These are phyloP conservation scores for Wickerhamomyces rabaulensis DNA, from an alignment of 805 yeast genomes.

Conservation along the genomic window DNA sequence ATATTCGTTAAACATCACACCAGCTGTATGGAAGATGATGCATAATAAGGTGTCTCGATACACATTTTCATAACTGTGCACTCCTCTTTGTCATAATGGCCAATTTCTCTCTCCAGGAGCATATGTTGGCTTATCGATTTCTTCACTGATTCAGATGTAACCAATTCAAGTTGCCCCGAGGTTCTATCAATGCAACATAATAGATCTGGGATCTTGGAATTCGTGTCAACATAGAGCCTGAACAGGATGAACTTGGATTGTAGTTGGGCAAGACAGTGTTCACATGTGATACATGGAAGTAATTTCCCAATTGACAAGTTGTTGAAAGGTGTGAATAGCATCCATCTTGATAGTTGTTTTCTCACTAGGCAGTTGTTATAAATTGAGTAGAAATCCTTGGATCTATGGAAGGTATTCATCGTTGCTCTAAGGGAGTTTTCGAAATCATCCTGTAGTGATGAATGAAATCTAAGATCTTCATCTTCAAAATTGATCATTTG, in stretches of 20 bases:
- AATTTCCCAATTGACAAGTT: constrained; percentile 3
- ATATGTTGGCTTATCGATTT: constrained; percentile 1
- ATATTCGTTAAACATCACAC: not conserved
- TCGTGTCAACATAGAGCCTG: constrained; percentile 8
- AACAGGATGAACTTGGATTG: constrained; percentile 13
- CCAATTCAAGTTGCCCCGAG: constrained; percentile 12
- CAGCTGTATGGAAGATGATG: not conserved
- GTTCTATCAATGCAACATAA: constrained; percentile 14
- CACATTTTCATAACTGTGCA: constrained; percentile 1
- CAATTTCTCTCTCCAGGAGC: constrained; percentile 7
- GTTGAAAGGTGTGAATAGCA: constrained; percentile 15
- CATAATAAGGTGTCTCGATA: not conserved
- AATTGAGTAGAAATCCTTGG: constrained; percentile 4
- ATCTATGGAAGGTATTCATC: not conserved
- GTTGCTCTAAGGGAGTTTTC: not conserved
- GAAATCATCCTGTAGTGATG: constrained; percentile 1
- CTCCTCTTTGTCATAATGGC: constrained; percentile 4
- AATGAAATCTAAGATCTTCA: constrained; percentile 12
- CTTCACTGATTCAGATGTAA: constrained; percentile 9
- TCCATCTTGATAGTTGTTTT: constrained; percentile 19
- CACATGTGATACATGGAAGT: constrained; percentile 11
- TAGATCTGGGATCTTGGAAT: constrained; percentile 7
- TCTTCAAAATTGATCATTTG: constrained; percentile 18
- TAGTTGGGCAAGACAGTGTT: constrained; percentile 11
- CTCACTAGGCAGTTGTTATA: constrained; percentile 9